Base-by-base conservation (phyloP, 1,139 yeast species). In the Debaryomycetaceae sp. region DNA sequence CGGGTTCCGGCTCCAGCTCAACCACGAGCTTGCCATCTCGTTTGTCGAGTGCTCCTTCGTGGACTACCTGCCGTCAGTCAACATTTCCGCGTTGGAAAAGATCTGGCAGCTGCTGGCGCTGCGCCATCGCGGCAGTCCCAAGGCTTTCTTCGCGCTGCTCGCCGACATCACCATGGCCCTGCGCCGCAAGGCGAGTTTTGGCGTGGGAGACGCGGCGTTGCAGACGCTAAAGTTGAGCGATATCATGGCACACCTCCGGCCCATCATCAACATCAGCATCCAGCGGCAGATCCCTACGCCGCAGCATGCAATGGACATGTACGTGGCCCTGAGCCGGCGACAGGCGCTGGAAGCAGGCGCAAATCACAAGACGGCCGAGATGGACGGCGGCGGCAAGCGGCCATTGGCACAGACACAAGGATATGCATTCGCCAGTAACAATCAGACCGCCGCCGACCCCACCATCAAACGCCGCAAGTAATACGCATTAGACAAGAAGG, bases 161-260 rank as follows among this genome's bases (percentile, higher is more conserved):
- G 40, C 40, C 27, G 37, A 38, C 4, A 39, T 44, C 11, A 40
- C 55, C 3, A 44, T 49, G 20, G 52, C 68, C 1, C 38, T 41
- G 7, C 44, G 46, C 27, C 38, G 43, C 25, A 36, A 55, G 2
- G 28, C 43, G 2, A 50, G 69, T 31, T 71, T 69, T 37, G 93
- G 93, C 1, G 52, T 79, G n/a, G 72, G 71, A 29, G 75, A 69
- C 27, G 62, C 65, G 22, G 76, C 82, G 3, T 67, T 80, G 72
- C 57, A 87, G 30, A 62, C 77, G 21, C 51, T 82, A 55, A 90
- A 82, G 49, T 70, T 81, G 3, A 69, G 85, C 27, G 92, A 81
- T 50, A 77, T 78, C 2, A 77, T 83, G 81, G 65, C 83, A 1
- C 72, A 72, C 35, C 62, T 82, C 41, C 67, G 70, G 33, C 73